Evolutionary conservation across 148 eudicot species (phyloP), one percentile per base, ranked within the genome.

Genomic region (Camellia lanceoleosa): DNA sequence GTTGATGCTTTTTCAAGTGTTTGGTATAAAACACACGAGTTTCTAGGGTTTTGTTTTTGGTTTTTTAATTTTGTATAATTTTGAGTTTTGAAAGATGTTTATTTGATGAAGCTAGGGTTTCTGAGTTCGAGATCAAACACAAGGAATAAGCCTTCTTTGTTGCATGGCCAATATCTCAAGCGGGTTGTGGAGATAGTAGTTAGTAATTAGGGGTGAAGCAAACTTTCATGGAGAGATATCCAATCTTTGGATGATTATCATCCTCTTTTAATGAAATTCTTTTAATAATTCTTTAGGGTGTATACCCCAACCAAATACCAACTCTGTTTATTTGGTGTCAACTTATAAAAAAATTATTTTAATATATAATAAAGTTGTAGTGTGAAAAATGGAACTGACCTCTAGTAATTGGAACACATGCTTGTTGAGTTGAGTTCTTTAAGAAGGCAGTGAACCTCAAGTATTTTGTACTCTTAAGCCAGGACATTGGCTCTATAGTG

Each of bases 101-200:
- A 44, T 76, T 46, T 6, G 47, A 11, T 63, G 56, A 42, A 76
- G 42, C 18, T 76, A 76, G 79, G 79, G 58, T 76, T 76, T 61
- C 10, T 19, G 58, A 5, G 43, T 68, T 12, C 9, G 4, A 42
- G 46, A n/a, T 42, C 15, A 67, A 67, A 67, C 47, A 42, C 44
- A 2, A 3, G 12, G 18, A 66, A 46, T 38, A 16, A 44, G 42
- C 68, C 68, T 43, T 69, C 10, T 69, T 69, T 6, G 6, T 69
- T 68, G 72, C 52, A 68, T 68, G 70, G 52, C 20, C 10, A 18
- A 42, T 68, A 2, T 68, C 19, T 10, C 19, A 66, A 38, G 5
- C 46, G 44, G 16, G 15, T 66, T 66, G 1, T 66, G 12, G 12
- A 30, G 70, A 30, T 11, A 7, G 64, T 60, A 60, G 67, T n/a